A percentile compares a stretch with the other conserved stretches of the same genome.
These are phyloP conservation scores for Albatrellus sp. DNA, from an alignment of 1,284 basidiomycete species.

Conservation along the genomic window DNA sequence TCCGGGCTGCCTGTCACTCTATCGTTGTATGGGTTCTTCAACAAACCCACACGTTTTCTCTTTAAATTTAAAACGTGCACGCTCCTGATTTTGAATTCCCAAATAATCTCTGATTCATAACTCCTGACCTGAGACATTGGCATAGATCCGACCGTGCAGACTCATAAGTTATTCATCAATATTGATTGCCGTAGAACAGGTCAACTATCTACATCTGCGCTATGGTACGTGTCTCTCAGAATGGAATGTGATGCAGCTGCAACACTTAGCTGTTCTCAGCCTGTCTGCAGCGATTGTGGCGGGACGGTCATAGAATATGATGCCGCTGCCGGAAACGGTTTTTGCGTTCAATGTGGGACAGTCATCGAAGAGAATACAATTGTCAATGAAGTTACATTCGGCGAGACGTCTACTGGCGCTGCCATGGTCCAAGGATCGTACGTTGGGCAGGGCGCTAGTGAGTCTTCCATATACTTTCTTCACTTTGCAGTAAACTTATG, in stretches of 20 bases:
- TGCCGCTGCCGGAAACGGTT: constrained; percentile 69
- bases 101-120: too few species aligned
- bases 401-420: constrained; percentile 85
- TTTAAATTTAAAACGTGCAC: too few species aligned
- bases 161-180: not conserved
- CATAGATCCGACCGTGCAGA: too few species aligned
- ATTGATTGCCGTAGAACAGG: not conserved
- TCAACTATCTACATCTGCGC: not conserved
- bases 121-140: too few species aligned
- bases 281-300: constrained; percentile 57
- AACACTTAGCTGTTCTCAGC: constrained; percentile 15
- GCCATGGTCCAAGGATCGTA: constrained; percentile 94
- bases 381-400: constrained; percentile 84
- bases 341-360: constrained; percentile 76
- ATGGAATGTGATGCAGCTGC: too few species aligned
- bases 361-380: constrained; percentile 93
- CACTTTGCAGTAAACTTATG: not conserved
- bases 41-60: too few species aligned
- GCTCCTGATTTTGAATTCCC: too few species aligned
- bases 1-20: too few species aligned
- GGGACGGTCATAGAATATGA: constrained; percentile 77
- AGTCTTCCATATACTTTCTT: constrained; percentile 21
- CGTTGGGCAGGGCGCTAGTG: constrained; percentile 87
- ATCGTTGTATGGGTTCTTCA: too few species aligned
- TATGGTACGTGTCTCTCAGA: too few species aligned